Evolutionary conservation across 2,329 filamentous ascomycete genomes (phyloP).

Genomic region (Magnaporthiopsis rhizophila): DNA sequence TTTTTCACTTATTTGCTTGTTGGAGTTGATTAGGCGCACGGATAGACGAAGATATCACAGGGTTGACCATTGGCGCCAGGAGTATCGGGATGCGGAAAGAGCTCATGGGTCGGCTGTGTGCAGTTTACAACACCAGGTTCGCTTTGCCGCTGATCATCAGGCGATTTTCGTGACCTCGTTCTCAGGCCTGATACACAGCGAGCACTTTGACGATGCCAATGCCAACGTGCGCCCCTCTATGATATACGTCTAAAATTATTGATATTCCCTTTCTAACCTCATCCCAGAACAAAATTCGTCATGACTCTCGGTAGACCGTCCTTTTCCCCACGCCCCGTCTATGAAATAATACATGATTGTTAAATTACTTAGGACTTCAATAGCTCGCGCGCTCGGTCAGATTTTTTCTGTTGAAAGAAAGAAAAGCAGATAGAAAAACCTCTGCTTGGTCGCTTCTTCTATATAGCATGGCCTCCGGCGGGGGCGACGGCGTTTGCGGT

Average conservation of each 20-base stretch:
- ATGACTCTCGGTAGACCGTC: not conserved
- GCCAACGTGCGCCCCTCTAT: too few species aligned
- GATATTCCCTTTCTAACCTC: not conserved
- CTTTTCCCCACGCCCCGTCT: not conserved
- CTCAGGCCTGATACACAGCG: not conserved
- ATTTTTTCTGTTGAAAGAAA: too few species aligned
- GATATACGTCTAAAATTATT: not conserved
- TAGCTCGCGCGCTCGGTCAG: not conserved
- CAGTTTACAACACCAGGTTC: not conserved
- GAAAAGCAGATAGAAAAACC: too few species aligned
- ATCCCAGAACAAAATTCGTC: not conserved
- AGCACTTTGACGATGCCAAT: not conserved
- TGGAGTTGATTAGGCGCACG: not conserved
- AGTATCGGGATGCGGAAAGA: not conserved
- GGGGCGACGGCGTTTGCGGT: not conserved
- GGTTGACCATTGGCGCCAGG: not conserved
- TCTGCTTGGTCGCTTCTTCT: too few species aligned
- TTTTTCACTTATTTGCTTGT: not conserved
- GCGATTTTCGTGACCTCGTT: not conserved
- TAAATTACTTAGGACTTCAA: not conserved
- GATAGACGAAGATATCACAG: not conserved
- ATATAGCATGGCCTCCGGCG: too few species aligned
- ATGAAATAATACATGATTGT: not conserved
- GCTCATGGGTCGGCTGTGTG: not conserved
- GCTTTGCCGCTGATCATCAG: not conserved